Base-by-base conservation (phyloP, 2,329 filamentous ascomycete species). In the Purpureocillium lavendulum region DNA sequence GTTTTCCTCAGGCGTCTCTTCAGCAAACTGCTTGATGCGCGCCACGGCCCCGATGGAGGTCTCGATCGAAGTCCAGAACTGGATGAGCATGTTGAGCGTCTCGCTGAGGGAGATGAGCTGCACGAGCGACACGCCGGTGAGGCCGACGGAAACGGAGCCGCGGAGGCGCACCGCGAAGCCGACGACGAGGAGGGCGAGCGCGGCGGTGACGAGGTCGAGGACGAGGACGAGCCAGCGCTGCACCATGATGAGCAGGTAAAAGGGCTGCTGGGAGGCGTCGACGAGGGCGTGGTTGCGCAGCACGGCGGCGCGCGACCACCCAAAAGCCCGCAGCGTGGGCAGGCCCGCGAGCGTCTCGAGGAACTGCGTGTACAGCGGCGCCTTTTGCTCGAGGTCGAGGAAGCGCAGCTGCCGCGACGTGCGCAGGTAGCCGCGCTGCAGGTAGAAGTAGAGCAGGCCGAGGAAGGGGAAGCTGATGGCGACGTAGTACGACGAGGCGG, bases 171-270 rank as follows among this genome's bases (percentile, higher is more conserved):
- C 62, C 2, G 69, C 65, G 9, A 74, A 70, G 53, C 31, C 57
- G 13, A 75, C 65, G 4, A 75, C 49, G 7, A 72, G 48, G 1
- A 69, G 58, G 1, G 70, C 69, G 12, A 75, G 57, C 3, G 49
- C 64, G 0, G 69, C 62, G 0, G 71, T 67, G 1, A 70, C 58
- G 21, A 75, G 51, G 41, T 75, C 69, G 1, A 77, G 51, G 0
- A 73, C 68, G 1, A 78, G 53, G 0, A 59, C 65, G 0, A 77
- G 57, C 75, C 76, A 80, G 29, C 71, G 64, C 49, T 81, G 77
- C 4, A 77, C 65, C 30, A 69, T 67, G 40, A 65, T 71, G 6
- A 80, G 60, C 0, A 78, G 61, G 47, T 81, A 81, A 36, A 70
- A 74, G 0, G 76, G 75, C 16, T 61, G 56, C 46, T 80, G 76